These are phyloP conservation scores for Ustilago bromivora DNA, from an alignment of 1,284 basidiomycete genomes.

Conservation along the genomic window DNA sequence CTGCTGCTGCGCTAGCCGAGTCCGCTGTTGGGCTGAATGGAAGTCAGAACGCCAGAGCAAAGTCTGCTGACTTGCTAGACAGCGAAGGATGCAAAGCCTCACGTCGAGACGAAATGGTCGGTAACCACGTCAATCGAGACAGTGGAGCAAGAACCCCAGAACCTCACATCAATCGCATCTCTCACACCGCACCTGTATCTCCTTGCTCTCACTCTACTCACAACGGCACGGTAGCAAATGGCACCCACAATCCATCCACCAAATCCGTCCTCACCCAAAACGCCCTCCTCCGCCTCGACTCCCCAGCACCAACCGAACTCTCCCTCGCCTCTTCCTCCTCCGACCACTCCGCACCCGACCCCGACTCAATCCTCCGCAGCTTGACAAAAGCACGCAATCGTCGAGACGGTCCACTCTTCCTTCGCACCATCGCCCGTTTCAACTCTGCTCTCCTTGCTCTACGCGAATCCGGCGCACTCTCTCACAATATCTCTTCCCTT, in stretches of 20 bases:
- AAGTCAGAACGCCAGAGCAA: constrained; percentile 31
- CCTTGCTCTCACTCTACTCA: constrained; percentile 22
- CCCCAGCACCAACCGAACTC: constrained; percentile 25
- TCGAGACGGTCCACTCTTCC: constrained; percentile 72
- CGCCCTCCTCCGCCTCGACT: constrained; percentile 23
- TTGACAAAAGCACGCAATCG: constrained; percentile 73
- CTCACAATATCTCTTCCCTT: constrained; percentile 62
- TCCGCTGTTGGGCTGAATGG: constrained; percentile 1
- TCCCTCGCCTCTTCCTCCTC: constrained; percentile 34
- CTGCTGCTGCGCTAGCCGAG: constrained; percentile 16
- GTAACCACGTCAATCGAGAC: not conserved
- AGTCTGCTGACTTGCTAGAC: constrained; percentile 47
- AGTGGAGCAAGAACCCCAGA: constrained; percentile 28
- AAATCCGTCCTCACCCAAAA: constrained; percentile 31
- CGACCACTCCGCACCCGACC: constrained; percentile 14
- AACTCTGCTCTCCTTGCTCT: constrained; percentile 71
- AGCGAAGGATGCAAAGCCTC: constrained; percentile 27
- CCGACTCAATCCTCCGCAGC: constrained; percentile 72
- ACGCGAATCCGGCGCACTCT: constrained; percentile 68
- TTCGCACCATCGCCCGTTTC: constrained; percentile 72
- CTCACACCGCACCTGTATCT: constrained; percentile 43
- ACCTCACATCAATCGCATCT: constrained; percentile 22
- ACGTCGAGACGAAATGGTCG: constrained; percentile 21
- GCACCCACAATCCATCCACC: not conserved
- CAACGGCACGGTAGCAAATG: not conserved